Evolutionary conservation across 2,329 filamentous ascomycete species (phyloP), one percentile per base, ranked within the genome.

Genomic region (Paraphoma chrysanthemicola): DNA sequence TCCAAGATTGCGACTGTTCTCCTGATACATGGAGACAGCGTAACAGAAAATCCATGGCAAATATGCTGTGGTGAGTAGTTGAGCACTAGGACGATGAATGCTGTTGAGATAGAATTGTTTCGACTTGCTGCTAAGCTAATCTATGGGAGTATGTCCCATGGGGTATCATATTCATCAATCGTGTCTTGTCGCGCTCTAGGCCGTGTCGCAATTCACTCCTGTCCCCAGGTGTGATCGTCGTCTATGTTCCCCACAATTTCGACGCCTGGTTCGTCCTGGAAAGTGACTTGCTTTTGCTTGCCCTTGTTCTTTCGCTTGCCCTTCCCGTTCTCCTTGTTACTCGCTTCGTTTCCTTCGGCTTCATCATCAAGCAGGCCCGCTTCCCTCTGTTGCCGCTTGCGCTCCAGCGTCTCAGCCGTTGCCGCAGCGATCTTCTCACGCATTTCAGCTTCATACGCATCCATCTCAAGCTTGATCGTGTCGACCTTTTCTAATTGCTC

Each of bases 401-500:
- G 65, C 63, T 79, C 77, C 43, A 68, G 70, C 9, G 64, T 61
- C 18, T 76, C 64, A 7, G 70, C 72, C 16, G 62, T 60, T 2
- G 77, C 78, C 41, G 63, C 66, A 14, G 65, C 74, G 55, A 81
- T 80, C 5, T 72, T 66, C 17, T 63, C 66, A 11, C 75, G 54
- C 50, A 77, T 74, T 29, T 66, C 53, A 12, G 58, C 61, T 29
- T 65, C 60, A 5, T 71, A 60, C 4, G 60, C 67, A 8, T 63
- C 66, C 28, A 78, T 49, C 30, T 77, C 59, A 1, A 48, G 55
- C 47, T 73, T 71, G 39, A 80, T 64, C 11, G 72, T 67, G 5
- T 73, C 66, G 1, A 75, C 74, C 53, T 77, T 69, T 6, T 56
- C 75, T 61, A 81, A 81, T 0, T 67, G 65, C 0, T 66, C 69